Percentiles rank a stretch among this genome's conserved stretches.
Evolutionary conservation across 805 yeast species (phyloP).

Genomic region (Teunomyces pallodes): DNA sequence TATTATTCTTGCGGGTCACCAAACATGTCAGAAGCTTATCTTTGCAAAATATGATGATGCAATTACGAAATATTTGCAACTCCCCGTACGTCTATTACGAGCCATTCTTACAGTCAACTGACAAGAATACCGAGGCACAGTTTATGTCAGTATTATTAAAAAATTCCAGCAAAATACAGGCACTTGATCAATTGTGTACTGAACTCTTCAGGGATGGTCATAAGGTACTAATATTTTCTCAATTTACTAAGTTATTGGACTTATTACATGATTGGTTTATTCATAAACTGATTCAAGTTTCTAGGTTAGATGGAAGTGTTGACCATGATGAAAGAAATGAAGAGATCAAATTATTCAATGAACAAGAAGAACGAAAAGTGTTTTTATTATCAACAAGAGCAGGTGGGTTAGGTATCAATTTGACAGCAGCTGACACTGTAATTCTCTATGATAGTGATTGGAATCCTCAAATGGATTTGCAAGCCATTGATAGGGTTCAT

Average conservation of each 20-base stretch:
- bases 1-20: slow-evolving; percentile 11
- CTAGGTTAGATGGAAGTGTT: slow-evolving; percentile 77
- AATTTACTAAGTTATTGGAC: slow-evolving; percentile 82
- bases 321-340: slow-evolving; percentile 62
- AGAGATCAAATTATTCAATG: slow-evolving; percentile 54
- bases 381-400: slow-evolving; percentile 88
- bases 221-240: slow-evolving; percentile 80
- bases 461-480: slow-evolving; percentile 96
- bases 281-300: slow-evolving; percentile 40
- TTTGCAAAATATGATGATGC: slow-evolving; percentile 74
- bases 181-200: slow-evolving; percentile 62
- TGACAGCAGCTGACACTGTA: slow-evolving; percentile 86
- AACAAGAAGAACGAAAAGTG: slow-evolving; percentile 29
- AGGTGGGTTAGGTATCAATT: slow-evolving; percentile 90
- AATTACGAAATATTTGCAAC: slow-evolving; percentile 77
- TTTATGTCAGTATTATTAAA: slow-evolving; percentile 34
- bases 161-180: slow-evolving; percentile 70
- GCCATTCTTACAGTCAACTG: slow-evolving; percentile 58
- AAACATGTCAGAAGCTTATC: slow-evolving; percentile 32
- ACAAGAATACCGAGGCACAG: slow-evolving; percentile 22
- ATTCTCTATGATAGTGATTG: slow-evolving; percentile 90
- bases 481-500: slow-evolving; percentile 95
- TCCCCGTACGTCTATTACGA: slow-evolving; percentile 82
- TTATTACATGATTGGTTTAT: slow-evolving; percentile 73
- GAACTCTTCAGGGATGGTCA: slow-evolving; percentile 51